A percentile compares a stretch with the other conserved stretches of the same genome.
Evolutionary conservation across 139 green algal genomes (phyloP).

Genomic region (Tetradesmus lagerheimii): DNA sequence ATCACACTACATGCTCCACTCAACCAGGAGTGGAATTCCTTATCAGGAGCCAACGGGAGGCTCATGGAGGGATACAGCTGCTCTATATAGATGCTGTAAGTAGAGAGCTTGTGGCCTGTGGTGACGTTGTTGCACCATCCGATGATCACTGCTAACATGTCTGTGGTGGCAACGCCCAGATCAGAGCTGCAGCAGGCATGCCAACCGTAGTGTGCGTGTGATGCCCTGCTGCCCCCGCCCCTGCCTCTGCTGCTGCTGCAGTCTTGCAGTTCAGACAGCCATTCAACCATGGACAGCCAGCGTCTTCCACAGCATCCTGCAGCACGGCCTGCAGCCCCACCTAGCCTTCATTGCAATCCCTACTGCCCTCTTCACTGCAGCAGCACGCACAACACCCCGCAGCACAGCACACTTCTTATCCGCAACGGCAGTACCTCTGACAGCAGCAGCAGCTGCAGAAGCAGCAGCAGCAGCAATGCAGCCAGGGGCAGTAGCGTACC

Average conservation of each 20-base stretch:
- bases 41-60: too few species aligned
- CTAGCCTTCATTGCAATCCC: not conserved
- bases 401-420: not conserved
- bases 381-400: not conserved
- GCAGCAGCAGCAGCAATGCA: not conserved
- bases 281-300: not conserved
- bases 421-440: not conserved
- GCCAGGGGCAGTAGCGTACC: not conserved
- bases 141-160: too few species aligned
- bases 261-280: conserved; percentile 21
- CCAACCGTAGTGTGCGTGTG: too few species aligned
- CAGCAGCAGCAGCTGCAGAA: conserved; percentile 8
- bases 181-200: too few species aligned
- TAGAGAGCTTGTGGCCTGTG: too few species aligned
- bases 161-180: too few species aligned
- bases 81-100: too few species aligned
- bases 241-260: not conserved
- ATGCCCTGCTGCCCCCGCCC: not conserved
- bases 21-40: too few species aligned
- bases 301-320: conserved; percentile 13
- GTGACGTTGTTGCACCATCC: too few species aligned
- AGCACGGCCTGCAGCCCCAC: conserved; percentile 18
- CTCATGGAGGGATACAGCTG: too few species aligned
- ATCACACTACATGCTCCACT: too few species aligned
- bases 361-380: not conserved